These are phyloP conservation scores for Verruconis gallopava DNA, from an alignment of 2,329 filamentous ascomycete species.

Conservation along the genomic window DNA sequence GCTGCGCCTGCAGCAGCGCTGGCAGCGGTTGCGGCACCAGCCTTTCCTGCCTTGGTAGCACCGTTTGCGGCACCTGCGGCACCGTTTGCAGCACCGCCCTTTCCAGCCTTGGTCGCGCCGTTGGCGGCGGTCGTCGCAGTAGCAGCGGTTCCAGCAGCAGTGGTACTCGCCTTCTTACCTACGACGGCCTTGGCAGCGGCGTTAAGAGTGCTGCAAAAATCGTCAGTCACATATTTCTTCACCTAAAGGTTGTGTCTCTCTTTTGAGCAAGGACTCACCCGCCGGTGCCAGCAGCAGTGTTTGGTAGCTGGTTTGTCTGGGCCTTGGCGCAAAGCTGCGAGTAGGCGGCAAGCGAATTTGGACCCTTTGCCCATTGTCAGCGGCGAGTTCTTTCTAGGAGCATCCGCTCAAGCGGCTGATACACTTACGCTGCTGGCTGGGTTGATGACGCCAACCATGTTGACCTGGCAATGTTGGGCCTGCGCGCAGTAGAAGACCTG, in stretches of 20 bases:
- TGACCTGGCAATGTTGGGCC: slow-evolving; percentile 24
- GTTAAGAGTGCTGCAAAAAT: too few relatives aligned
- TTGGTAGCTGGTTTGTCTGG: slow-evolving; percentile 4
- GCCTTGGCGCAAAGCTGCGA: slow-evolving; percentile 7
- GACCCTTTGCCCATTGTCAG: background rate
- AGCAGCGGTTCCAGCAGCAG: background rate
- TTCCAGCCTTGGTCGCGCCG: background rate
- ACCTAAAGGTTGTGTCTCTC: too few relatives aligned
- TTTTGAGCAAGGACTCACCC: too few relatives aligned
- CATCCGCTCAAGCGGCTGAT: background rate
- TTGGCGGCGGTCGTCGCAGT: background rate
- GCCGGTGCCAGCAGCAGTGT: background rate
- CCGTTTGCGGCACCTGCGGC: background rate
- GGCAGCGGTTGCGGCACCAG: background rate
- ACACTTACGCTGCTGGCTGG: slow-evolving; percentile 19
- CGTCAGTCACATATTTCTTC: too few relatives aligned
- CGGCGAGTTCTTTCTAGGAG: background rate
- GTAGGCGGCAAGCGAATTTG: slow-evolving; percentile 9
- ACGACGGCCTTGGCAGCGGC: background rate
- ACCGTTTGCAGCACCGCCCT: background rate
- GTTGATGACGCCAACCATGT: slow-evolving; percentile 30
- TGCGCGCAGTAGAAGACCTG: slow-evolving; percentile 30
- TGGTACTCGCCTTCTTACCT: background rate
- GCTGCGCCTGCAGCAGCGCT: too few relatives aligned
- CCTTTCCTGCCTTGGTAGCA: too few relatives aligned